Conservation (phyloP, 2,329 filamentous ascomycete genomes). For the Epichloe uncinata region DNA sequence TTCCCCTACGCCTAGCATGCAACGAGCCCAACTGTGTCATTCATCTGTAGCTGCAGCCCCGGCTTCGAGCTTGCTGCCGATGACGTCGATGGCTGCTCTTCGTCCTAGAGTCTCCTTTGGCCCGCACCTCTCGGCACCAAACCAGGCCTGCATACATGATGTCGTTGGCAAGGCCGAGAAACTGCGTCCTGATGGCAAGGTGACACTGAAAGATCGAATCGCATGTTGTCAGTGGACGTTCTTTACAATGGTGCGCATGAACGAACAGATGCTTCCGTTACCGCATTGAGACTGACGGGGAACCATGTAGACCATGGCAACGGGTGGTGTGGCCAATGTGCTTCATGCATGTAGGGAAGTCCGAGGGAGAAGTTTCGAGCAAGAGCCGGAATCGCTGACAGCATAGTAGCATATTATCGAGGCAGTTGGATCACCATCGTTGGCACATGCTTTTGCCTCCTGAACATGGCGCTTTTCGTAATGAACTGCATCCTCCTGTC, state of each 20-base stretch:
- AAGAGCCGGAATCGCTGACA: background rate
- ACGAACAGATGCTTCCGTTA: background rate
- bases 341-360: constrained; percentile 22
- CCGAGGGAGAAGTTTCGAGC: background rate
- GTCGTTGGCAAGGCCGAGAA: constrained; percentile 21
- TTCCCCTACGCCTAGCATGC: constrained; percentile 3
- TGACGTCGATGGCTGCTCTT: background rate
- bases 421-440: constrained; percentile 44
- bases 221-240: constrained; percentile 56
- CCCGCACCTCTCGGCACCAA: background rate
- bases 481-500: constrained; percentile 51
- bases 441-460: constrained; percentile 46
- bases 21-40: background rate
- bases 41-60: background rate
- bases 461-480: constrained; percentile 51
- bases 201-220: constrained; percentile 36
- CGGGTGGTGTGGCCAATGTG: constrained; percentile 43
- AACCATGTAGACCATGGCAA: constrained; percentile 29
- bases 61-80: background rate
- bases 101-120: constrained; percentile 1
- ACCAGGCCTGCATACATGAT: constrained; percentile 17
- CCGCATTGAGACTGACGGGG: background rate
- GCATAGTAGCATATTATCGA: constrained; percentile 4
- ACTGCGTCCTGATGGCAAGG: constrained; percentile 13
- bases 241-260: constrained; percentile 42